Evolutionary conservation across 164 flowering plant genomes (phyloP).

Genomic region (Kalanchoe fedtschenkoi): DNA sequence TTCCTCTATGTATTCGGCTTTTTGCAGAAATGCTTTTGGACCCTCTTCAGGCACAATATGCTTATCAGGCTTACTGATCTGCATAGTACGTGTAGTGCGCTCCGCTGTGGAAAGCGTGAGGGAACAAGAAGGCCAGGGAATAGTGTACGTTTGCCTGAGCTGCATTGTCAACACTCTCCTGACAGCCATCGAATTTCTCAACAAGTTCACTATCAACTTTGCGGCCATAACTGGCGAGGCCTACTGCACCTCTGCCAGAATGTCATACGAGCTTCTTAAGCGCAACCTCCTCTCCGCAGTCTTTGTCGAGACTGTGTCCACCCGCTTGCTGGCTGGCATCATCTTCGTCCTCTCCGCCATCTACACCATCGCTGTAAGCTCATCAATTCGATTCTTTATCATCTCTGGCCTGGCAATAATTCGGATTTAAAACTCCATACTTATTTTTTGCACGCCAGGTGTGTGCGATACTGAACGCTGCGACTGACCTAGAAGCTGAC

Average conservation of each 20-base stretch:
- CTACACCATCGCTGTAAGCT: constrained; percentile 56
- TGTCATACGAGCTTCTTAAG: constrained; percentile 74
- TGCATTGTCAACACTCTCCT: constrained; percentile 54
- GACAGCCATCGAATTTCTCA: constrained; percentile 60
- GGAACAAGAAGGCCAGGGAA: constrained; percentile 48
- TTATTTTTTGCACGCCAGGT: no score
- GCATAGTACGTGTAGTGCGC: constrained; percentile 53
- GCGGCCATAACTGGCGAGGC: constrained; percentile 81
- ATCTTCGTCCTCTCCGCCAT: constrained; percentile 56
- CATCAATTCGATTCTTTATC: background rate
- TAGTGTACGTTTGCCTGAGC: constrained; percentile 45
- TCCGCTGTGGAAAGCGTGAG: constrained; percentile 61
- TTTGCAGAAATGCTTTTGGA: constrained; percentile 70
- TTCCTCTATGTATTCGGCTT: background rate
- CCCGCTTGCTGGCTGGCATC: constrained; percentile 58
- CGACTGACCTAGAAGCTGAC: constrained; percentile 39
- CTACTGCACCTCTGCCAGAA: constrained; percentile 68
- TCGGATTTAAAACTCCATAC: no score
- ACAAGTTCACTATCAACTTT: constrained; percentile 79
- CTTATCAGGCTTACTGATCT: constrained; percentile 59
- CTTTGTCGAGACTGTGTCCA: constrained; percentile 72
- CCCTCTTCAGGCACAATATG: constrained; percentile 75
- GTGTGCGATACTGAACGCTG: constrained; percentile 54
- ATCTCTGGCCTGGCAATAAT: no score
- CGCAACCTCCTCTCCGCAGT: constrained; percentile 80